Base-by-base conservation (phyloP, 2,329 filamentous ascomycete genomes). In the Chalara sp. region DNA sequence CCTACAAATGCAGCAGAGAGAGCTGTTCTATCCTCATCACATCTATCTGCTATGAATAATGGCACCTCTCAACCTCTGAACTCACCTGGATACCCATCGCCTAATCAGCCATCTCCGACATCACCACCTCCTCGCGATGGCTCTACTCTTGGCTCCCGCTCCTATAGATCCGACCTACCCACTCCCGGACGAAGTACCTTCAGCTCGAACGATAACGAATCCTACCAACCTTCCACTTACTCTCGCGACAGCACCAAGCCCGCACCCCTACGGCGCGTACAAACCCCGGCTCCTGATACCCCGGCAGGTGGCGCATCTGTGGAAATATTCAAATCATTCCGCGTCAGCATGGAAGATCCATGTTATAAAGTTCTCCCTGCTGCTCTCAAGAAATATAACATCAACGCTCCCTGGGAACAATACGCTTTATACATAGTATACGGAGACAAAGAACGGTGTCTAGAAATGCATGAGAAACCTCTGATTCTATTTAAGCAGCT, bases 261-360 rank as follows among this genome's bases (percentile, higher is more conserved):
- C 10, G 61, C 56, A 12, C 62, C 62, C 6, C 78, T 78, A n/a
- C 75, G 80, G 51, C 72, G 81, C 44, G 75, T 78, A 57, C 80
- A 81, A 64, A 84, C 80, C 1, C 81, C 81, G 1, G 79, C 78
- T 2, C 78, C 79, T 21, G 80, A 84, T 56, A 83, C 80, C 1
- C 78, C 80, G 13, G 70, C 73, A 30, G 75, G 73, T 62, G 50
- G 56, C 43, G 72, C 77, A 10, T 81, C 80, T 1, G 91, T 96
- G 53, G 93, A 99, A 69, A 96, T 99, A 53, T 97, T 97, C 82
- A 99, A 99, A 68, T 95, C 89, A 1, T 99, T 99, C 79, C 85
- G 92, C 39, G 93, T 99, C 55, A 93, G 88, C 66, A 95, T 97
- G 80, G 93, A 99, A 60, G 93, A 99, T 64, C 93, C 93, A 3